phyloP scores from a whole-genome alignment of 768 basidiomycete genomes.

The Fibroporia radiculosa region DNA sequence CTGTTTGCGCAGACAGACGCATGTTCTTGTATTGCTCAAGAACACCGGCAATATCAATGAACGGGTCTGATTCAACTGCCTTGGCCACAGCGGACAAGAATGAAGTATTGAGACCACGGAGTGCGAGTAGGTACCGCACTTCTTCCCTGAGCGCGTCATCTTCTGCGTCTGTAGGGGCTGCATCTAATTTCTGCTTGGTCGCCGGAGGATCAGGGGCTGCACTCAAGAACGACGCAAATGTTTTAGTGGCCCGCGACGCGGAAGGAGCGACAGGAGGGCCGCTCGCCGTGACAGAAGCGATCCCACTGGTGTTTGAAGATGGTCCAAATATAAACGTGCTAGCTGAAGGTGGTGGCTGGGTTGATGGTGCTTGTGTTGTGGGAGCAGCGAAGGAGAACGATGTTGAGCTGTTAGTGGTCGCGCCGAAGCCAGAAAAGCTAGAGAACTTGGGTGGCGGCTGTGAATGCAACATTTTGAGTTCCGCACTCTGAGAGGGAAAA shows the following conservation, averaged over 20 bases:
- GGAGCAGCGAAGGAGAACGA: constrained; percentile 36
- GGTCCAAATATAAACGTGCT: constrained; percentile 8
- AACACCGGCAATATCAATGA: constrained; percentile 50
- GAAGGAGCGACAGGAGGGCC: constrained; percentile 24
- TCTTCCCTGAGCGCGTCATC: constrained; percentile 25
- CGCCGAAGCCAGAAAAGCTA: constrained; percentile 47
- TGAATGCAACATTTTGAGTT: neutral
- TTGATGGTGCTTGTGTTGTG: constrained; percentile 16
- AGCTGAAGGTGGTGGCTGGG: constrained; percentile 15
- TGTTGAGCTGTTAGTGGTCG: constrained; percentile 20
- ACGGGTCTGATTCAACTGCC: constrained; percentile 61
- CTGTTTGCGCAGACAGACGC: constrained; percentile 47
- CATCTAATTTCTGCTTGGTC: neutral
- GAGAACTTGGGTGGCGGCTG: constrained; percentile 37
- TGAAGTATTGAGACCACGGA: constrained; percentile 71
- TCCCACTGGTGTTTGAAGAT: constrained; percentile 7
- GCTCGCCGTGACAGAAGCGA: constrained; percentile 4
- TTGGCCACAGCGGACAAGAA: constrained; percentile 50
- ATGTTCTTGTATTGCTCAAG: constrained; percentile 52
- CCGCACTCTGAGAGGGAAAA: neutral
- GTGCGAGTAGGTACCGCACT: constrained; percentile 54
- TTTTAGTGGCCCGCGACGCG: constrained; percentile 41
- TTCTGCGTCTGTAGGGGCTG: constrained; percentile 7
- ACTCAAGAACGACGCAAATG: constrained; percentile 41
- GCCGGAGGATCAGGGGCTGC: neutral